These are phyloP conservation scores for Arabidopsis lyrata DNA, from an alignment of 441 rosid species.

Conservation along the genomic window DNA sequence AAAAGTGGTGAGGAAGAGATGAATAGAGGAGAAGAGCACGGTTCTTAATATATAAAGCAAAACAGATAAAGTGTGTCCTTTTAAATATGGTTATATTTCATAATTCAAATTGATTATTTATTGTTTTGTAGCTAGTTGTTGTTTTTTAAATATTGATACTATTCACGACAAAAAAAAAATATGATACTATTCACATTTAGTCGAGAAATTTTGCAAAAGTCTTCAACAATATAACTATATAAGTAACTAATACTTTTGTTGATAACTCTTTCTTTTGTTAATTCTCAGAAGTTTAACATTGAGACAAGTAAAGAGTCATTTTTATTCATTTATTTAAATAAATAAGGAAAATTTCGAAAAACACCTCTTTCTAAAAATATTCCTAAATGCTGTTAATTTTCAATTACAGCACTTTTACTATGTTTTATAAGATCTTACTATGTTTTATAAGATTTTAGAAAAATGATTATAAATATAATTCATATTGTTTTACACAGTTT, in stretches of 20 bases:
- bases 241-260: background rate
- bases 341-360: too few relatives aligned
- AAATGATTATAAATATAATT: too few relatives aligned
- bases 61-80: constrained; percentile 32
- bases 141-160: background rate
- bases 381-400: too few relatives aligned
- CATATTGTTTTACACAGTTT: too few relatives aligned
- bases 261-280: background rate
- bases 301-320: too few relatives aligned
- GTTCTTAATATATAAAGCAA: constrained; percentile 43
- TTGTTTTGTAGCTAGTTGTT: constrained; percentile 5
- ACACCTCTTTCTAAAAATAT: too few relatives aligned
- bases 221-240: background rate
- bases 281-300: too few relatives aligned
- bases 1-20: constrained; percentile 31
- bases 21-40: constrained; percentile 36
- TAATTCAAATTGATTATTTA: constrained; percentile 7
- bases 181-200: constrained; percentile 26
- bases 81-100: background rate
- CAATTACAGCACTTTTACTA: too few relatives aligned
- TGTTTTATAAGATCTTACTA: too few relatives aligned
- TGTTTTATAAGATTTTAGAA: too few relatives aligned
- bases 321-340: too few relatives aligned
- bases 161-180: constrained; percentile 1
- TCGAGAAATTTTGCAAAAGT: background rate